Conservation (phyloP, 163 green algal species). For the Trebouxia gelatinosa region DNA sequence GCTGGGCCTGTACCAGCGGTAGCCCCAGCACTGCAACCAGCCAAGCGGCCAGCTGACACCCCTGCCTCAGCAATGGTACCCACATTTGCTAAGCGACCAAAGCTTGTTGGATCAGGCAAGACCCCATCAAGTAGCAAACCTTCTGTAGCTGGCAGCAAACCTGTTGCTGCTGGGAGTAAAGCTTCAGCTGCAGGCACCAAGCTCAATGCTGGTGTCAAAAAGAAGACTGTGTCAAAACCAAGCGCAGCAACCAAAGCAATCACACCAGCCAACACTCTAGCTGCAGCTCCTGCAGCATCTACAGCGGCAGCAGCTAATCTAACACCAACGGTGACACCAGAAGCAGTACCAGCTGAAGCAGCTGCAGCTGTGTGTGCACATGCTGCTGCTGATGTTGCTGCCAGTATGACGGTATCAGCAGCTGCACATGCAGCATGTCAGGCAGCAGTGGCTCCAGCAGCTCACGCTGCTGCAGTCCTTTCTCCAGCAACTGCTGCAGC, state of each 20-base stretch:
- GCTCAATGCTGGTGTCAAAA: too few relatives aligned
- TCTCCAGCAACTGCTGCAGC: conserved; percentile 2
- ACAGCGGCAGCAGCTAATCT: too few relatives aligned
- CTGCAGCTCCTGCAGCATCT: background rate
- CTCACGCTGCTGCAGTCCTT: background rate
- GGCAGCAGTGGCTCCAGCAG: background rate
- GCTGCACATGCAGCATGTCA: background rate
- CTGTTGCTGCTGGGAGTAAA: conserved; percentile 1
- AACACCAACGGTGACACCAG: too few relatives aligned
- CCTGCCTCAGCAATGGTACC: background rate
- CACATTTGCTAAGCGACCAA: conserved; percentile 8
- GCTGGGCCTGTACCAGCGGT: background rate
- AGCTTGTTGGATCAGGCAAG: background rate
- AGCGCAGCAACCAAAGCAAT: conserved; percentile 26
- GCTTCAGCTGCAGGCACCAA: background rate
- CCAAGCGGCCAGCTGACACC: background rate
- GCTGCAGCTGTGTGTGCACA: too few relatives aligned
- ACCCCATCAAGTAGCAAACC: background rate
- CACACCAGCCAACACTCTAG: background rate
- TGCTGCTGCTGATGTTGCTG: too few relatives aligned
- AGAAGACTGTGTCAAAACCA: conserved; percentile 22
- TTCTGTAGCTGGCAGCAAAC: background rate
- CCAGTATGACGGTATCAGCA: too few relatives aligned
- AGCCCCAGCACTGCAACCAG: too few relatives aligned
- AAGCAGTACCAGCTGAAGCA: too few relatives aligned